Percentiles rank a stretch among this genome's conserved stretches.
Evolutionary conservation across 805 yeast species (phyloP).

Genomic region (Metschnikowia anglica): DNA sequence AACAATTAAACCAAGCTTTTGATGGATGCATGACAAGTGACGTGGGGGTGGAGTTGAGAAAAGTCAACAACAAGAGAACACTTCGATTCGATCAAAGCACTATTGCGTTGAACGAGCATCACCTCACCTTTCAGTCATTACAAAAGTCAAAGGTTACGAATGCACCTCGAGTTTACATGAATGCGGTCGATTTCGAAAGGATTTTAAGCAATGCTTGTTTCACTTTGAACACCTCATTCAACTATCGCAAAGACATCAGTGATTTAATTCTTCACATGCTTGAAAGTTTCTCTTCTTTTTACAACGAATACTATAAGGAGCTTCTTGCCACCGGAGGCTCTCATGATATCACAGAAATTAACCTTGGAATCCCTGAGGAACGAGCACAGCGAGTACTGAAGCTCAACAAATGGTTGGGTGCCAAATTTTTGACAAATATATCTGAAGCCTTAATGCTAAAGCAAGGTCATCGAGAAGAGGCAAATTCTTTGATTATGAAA

Average conservation of each 20-base stretch:
- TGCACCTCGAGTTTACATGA: constrained; percentile 31
- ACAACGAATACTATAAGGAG: constrained; percentile 34
- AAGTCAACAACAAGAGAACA: constrained; percentile 1
- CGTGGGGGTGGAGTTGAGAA: constrained; percentile 10
- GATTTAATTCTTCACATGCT: constrained; percentile 41
- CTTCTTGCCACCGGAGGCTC: constrained; percentile 34
- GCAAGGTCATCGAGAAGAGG: constrained; percentile 4
- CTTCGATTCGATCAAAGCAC: constrained; percentile 13
- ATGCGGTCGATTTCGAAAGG: constrained; percentile 47
- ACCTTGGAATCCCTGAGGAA: constrained; percentile 12
- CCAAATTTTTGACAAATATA: constrained; percentile 30
- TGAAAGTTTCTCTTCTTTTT: constrained; percentile 35
- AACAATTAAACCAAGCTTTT: constrained; percentile 53
- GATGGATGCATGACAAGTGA: constrained; percentile 33
- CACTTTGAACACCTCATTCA: constrained; percentile 57
- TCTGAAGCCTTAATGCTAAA: constrained; percentile 15
- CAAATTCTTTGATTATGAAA: constrained; percentile 18
- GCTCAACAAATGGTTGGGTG: constrained; percentile 34
- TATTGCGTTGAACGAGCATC: constrained; percentile 8
- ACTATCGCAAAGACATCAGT: constrained; percentile 58
- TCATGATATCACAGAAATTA: constrained; percentile 20
- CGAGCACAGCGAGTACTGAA: constrained; percentile 27
- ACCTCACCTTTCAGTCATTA: constrained; percentile 2
- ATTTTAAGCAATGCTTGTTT: constrained; percentile 50
- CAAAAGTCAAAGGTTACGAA: constrained; percentile 4